phyloP scores from a whole-genome alignment of 257 asterid species.

The Verbena officinalis region DNA sequence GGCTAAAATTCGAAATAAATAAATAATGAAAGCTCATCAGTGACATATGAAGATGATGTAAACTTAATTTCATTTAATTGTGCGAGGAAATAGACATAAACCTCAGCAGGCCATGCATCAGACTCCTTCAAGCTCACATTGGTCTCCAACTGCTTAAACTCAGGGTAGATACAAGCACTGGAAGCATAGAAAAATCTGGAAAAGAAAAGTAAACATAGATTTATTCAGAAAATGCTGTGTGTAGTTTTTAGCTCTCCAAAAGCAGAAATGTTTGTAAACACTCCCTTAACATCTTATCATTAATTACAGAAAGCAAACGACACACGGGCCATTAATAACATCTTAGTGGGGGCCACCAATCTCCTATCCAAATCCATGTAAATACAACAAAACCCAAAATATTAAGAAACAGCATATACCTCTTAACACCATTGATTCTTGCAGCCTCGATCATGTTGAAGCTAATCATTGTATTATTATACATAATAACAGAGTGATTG shows the following conservation, averaged over 20 bases:
- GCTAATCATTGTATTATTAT: slow-evolving; percentile 87
- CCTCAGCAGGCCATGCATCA: slow-evolving; percentile 98
- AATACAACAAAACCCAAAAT: neutral
- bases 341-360: neutral
- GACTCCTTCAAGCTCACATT: slow-evolving; percentile 92
- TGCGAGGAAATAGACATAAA: slow-evolving; percentile 28
- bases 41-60: neutral
- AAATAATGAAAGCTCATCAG: neutral
- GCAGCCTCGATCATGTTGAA: slow-evolving; percentile 89
- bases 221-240: slow-evolving; percentile 32
- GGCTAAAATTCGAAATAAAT: slow-evolving; percentile 42
- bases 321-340: neutral
- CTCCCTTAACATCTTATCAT: too few relatives aligned
- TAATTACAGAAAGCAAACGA: too few relatives aligned
- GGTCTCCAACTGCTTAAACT: slow-evolving; percentile 82
- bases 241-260: too few relatives aligned
- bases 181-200: slow-evolving; percentile 84
- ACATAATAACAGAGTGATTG: slow-evolving; percentile 87
- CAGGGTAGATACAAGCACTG: slow-evolving; percentile 90
- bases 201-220: slow-evolving; percentile 25
- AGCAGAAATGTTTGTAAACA: too few relatives aligned
- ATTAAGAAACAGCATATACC: slow-evolving; percentile 43
- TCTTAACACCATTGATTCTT: slow-evolving; percentile 70
- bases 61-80: slow-evolving; percentile 6
- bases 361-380: neutral